Percentiles rank a stretch among this genome's conserved stretches.
Conservation (phyloP, 768 basidiomycete genomes). For the Trametes maxima region DNA sequence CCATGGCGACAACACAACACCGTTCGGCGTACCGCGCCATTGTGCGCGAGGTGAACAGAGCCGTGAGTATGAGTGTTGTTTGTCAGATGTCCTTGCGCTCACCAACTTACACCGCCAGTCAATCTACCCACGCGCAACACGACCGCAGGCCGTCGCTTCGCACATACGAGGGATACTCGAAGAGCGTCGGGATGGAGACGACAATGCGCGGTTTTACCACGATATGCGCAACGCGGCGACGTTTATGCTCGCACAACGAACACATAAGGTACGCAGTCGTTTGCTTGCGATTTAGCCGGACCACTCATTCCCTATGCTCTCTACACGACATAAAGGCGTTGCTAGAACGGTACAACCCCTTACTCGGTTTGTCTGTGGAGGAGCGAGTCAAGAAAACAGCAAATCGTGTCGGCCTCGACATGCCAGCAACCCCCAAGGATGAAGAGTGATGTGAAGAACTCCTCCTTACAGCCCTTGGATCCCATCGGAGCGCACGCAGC, state of each 20-base stretch:
- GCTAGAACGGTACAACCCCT: conserved; percentile 86
- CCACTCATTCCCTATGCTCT: conserved; percentile 1
- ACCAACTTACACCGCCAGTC: conserved; percentile 36
- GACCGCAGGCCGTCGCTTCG: conserved; percentile 47
- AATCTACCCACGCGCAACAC: conserved; percentile 36
- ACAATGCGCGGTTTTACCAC: conserved; percentile 36
- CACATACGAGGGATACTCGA: conserved; percentile 61
- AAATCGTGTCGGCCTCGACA: conserved; percentile 81
- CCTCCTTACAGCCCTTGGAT: not conserved
- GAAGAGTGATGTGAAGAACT: conserved; percentile 16
- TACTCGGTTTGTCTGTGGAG: conserved; percentile 74
- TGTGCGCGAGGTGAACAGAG: conserved; percentile 55
- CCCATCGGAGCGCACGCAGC: no score
- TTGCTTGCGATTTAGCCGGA: not conserved
- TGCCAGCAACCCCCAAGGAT: conserved; percentile 56
- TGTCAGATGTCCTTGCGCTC: conserved; percentile 8
- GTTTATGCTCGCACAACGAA: conserved; percentile 73
- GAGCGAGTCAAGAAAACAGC: conserved; percentile 87
- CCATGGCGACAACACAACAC: conserved; percentile 18
- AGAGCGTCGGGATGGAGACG: conserved; percentile 31
- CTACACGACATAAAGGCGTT: conserved; percentile 51
- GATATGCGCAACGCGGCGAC: conserved; percentile 63
- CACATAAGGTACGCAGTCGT: conserved; percentile 65
- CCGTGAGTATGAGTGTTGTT: conserved; percentile 42
- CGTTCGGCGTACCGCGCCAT: conserved; percentile 49